Evolutionary conservation across 2,329 filamentous ascomycete genomes (phyloP).

Genomic region (Fusarium fujikuroi): DNA sequence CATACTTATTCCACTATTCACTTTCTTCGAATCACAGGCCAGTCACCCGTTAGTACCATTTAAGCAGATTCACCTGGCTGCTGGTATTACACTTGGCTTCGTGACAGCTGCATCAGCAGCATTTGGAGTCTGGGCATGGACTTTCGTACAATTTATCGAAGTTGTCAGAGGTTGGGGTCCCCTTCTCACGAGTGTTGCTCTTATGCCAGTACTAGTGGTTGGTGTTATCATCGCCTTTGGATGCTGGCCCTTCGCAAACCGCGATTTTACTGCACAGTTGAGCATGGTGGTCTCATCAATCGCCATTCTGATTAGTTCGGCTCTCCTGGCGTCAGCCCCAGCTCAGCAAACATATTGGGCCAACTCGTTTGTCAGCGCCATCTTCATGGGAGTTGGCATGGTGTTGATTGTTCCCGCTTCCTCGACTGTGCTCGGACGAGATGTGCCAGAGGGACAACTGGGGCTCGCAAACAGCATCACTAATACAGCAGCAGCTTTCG

Average conservation of each 20-base stretch:
- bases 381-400: constrained; percentile 42
- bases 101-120: constrained; percentile 32
- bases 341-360: constrained; percentile 41
- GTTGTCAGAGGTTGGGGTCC: constrained; percentile 38
- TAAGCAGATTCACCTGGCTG: constrained; percentile 31
- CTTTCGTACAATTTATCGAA: constrained; percentile 40
- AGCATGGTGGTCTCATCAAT: constrained; percentile 32
- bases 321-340: constrained; percentile 40
- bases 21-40: constrained; percentile 35
- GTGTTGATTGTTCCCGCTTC: constrained; percentile 38
- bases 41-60: constrained; percentile 40
- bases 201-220: constrained; percentile 37
- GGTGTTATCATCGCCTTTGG: constrained; percentile 30
- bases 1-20: constrained; percentile 20
- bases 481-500: constrained; percentile 29
- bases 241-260: constrained; percentile 30
- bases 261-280: constrained; percentile 29
- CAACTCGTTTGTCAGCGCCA: constrained; percentile 40
- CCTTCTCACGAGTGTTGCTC: constrained; percentile 33
- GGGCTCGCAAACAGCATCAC: constrained; percentile 37
- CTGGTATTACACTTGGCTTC: constrained; percentile 33
- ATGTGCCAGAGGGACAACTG: constrained; percentile 39
- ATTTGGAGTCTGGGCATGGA: constrained; percentile 44
- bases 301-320: constrained; percentile 33
- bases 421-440: constrained; percentile 31